Evolutionary conservation across 2,329 filamentous ascomycete species (phyloP).

Genomic region (Septoria linicola): DNA sequence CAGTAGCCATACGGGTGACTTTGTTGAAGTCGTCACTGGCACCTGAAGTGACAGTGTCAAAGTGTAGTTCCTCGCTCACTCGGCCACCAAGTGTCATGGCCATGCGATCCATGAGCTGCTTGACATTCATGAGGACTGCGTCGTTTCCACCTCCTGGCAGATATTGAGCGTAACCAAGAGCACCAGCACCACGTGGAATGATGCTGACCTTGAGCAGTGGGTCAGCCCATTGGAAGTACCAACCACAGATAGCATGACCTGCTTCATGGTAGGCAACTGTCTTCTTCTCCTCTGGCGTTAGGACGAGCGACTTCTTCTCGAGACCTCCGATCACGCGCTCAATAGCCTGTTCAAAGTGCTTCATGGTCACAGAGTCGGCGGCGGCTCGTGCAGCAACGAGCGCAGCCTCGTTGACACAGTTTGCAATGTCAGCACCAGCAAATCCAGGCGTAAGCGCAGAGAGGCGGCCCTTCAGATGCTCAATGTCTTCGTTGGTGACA

Average conservation of each 20-base stretch:
- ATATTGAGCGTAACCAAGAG: conserved; percentile 94
- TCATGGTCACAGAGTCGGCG: conserved; percentile 78
- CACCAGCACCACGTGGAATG: conserved; percentile 91
- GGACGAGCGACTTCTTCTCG: conserved; percentile 94
- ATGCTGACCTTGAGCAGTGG: conserved; percentile 97
- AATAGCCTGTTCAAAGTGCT: conserved; percentile 94
- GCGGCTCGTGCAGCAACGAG: conserved; percentile 85
- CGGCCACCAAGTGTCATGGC: conserved; percentile 97
- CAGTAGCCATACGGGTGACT: conserved; percentile 90
- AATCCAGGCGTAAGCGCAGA: conserved; percentile 94
- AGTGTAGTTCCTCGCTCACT: conserved; percentile 93
- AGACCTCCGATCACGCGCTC: conserved; percentile 95
- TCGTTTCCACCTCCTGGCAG: conserved; percentile 87
- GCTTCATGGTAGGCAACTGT: conserved; percentile 98
- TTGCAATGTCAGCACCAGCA: conserved; percentile 96
- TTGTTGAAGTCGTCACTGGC: conserved; percentile 98
- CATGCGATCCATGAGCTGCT: conserved; percentile 99
- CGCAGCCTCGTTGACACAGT: conserved; percentile 96
- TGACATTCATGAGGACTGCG: conserved; percentile 91
- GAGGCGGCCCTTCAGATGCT: conserved; percentile 82
- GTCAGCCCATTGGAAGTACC: conserved; percentile 96
- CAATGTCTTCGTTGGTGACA: conserved; percentile 84
- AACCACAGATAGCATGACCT: conserved; percentile 96
- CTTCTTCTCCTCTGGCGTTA: conserved; percentile 89
- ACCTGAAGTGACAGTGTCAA: conserved; percentile 91